Conservation (phyloP, 306 rosid species). For the Lablab purpureus region DNA sequence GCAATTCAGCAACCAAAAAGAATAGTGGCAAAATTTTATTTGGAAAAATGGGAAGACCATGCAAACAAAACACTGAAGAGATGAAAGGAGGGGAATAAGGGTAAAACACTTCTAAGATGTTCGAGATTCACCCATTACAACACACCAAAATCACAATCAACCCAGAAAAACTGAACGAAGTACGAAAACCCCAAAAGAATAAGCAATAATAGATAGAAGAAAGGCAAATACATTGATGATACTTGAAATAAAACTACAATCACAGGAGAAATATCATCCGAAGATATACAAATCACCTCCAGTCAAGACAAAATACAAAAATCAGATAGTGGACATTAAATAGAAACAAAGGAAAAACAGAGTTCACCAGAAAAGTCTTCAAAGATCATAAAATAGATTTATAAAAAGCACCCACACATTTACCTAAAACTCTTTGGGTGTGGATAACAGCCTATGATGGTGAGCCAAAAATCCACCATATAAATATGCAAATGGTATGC, state of each 20-base stretch:
- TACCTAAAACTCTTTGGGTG: neutral
- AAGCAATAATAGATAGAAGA: neutral
- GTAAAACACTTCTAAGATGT: neutral
- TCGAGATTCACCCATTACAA: neutral
- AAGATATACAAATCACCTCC: neutral
- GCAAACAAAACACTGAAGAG: neutral
- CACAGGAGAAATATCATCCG: neutral
- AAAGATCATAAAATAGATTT: neutral
- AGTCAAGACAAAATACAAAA: neutral
- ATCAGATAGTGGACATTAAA: neutral
- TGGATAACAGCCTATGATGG: neutral
- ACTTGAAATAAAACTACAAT: neutral
- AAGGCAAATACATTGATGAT: neutral
- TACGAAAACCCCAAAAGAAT: neutral
- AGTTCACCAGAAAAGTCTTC: neutral
- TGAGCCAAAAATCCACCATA: no score
- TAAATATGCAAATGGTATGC: no score
- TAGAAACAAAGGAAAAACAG: neutral
- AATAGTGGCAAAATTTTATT: neutral
- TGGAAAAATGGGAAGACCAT: neutral
- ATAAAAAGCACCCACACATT: neutral
- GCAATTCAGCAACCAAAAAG: neutral
- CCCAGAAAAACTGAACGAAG: neutral
- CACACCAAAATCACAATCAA: neutral
- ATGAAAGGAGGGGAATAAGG: neutral